phyloP scores from a whole-genome alignment of 768 basidiomycete species.

The Suillus paluster region DNA sequence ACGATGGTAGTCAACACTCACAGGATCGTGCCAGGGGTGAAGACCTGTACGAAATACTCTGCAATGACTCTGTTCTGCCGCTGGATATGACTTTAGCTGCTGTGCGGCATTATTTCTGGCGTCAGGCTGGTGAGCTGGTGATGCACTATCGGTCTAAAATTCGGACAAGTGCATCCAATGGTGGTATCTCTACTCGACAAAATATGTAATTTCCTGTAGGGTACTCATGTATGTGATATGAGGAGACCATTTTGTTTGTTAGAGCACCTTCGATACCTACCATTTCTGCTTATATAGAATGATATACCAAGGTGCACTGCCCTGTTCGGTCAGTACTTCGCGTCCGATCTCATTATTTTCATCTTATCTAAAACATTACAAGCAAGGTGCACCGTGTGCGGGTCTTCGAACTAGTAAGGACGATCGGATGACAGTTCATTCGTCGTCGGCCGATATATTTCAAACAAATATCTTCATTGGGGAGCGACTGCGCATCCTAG shows the following conservation, averaged over 20 bases:
- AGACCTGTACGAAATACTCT: slow-evolving; percentile 84
- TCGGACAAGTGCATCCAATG: slow-evolving; percentile 8
- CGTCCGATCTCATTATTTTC: too few species aligned
- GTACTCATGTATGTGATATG: neutral
- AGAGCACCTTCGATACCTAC: neutral
- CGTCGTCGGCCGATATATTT: too few species aligned
- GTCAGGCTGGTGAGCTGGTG: slow-evolving; percentile 68
- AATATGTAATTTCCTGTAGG: slow-evolving; percentile 1
- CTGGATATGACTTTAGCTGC: slow-evolving; percentile 89
- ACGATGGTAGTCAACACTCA: slow-evolving; percentile 41
- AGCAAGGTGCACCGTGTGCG: too few species aligned
- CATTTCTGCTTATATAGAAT: too few species aligned
- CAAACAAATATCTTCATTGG: too few species aligned
- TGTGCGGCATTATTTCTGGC: slow-evolving; percentile 90
- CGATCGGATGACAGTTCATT: too few species aligned
- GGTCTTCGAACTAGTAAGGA: too few species aligned
- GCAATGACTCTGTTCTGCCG: slow-evolving; percentile 83
- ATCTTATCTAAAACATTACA: too few species aligned
- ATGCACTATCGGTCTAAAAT: slow-evolving; percentile 73
- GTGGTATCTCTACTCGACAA: slow-evolving; percentile 7
- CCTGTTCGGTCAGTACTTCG: too few species aligned
- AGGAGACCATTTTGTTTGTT: neutral
- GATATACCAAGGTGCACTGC: neutral
- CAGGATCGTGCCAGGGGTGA: slow-evolving; percentile 49
- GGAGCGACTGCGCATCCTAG: neutral